These are phyloP conservation scores for Acanthamoeba comandoni DNA, from an alignment of 208 protist species.

Conservation along the genomic window DNA sequence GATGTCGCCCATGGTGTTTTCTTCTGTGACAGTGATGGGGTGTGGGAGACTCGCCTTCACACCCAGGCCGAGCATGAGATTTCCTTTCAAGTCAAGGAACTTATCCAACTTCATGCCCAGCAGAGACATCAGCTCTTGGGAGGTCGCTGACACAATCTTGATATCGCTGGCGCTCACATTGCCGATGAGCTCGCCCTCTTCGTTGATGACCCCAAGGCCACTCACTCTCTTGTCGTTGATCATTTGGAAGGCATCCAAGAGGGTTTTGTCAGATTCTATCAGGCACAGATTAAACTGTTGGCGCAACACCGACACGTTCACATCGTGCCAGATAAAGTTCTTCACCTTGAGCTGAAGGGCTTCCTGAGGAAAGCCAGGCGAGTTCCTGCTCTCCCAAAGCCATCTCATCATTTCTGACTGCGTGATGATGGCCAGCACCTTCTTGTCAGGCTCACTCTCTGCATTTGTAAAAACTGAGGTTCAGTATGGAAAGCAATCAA, in stretches of 20 bases:
- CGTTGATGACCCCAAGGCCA: constrained; percentile 19
- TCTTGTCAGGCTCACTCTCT: constrained; percentile 34
- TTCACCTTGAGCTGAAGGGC: constrained; percentile 14
- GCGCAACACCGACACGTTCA: neutral
- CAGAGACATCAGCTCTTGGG: neutral
- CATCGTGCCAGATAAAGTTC: constrained; percentile 21
- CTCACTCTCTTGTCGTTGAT: constrained; percentile 61
- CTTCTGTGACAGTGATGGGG: constrained; percentile 21
- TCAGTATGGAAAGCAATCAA: neutral
- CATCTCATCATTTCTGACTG: constrained; percentile 50
- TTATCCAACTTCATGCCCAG: constrained; percentile 25
- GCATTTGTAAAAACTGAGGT: neutral
- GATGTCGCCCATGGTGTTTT: constrained; percentile 39
- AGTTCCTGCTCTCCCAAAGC: constrained; percentile 40
- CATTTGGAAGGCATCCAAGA: constrained; percentile 18
- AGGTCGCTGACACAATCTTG: constrained; percentile 5
- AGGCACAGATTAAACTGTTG: constrained; percentile 18
- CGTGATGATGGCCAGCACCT: constrained; percentile 1
- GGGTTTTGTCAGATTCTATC: neutral
- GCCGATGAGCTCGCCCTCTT: constrained; percentile 17
- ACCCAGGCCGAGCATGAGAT: constrained; percentile 28
- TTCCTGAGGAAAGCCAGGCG: constrained; percentile 56
- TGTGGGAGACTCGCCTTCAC: constrained; percentile 13
- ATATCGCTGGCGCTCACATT: constrained; percentile 65
- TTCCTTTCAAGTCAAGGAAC: constrained; percentile 26